phyloP scores from a whole-genome alignment of 2,329 filamentous ascomycete genomes.

The Stagonosporopsis rhizophila region DNA sequence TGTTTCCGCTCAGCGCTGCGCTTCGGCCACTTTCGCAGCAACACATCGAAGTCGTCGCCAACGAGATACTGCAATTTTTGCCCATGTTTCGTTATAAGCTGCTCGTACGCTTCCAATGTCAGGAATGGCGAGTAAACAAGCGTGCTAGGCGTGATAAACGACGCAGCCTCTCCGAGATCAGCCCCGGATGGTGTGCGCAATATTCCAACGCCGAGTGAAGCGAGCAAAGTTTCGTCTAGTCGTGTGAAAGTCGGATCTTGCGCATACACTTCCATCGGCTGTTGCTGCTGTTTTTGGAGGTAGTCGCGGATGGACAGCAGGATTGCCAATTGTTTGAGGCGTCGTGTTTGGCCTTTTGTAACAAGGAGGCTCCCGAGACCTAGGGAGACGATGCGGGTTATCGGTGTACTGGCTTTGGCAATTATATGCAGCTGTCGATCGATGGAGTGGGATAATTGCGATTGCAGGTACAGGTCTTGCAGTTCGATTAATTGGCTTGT shows the following conservation, averaged over 20 bases:
- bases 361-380: slow-evolving; percentile 28
- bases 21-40: slow-evolving; percentile 41
- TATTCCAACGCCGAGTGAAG: slow-evolving; percentile 28
- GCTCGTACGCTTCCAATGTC: slow-evolving; percentile 32
- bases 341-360: slow-evolving; percentile 29
- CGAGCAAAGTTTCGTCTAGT: slow-evolving; percentile 34
- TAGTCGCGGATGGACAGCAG: slow-evolving; percentile 30
- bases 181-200: slow-evolving; percentile 35
- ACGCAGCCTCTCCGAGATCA: slow-evolving; percentile 34
- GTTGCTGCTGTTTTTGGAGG: slow-evolving; percentile 4
- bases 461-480: slow-evolving; percentile 19
- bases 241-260: slow-evolving; percentile 44
- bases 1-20: slow-evolving; percentile 32
- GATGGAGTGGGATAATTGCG: slow-evolving; percentile 21
- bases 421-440: slow-evolving; percentile 12
- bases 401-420: slow-evolving; percentile 12
- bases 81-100: slow-evolving; percentile 8
- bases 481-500: slow-evolving; percentile 8
- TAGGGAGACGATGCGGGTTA: slow-evolving; percentile 29
- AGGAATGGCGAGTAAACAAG: slow-evolving; percentile 41
- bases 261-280: slow-evolving; percentile 31
- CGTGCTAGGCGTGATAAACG: slow-evolving; percentile 28
- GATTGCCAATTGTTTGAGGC: slow-evolving; percentile 40
- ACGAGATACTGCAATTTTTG: slow-evolving; percentile 26
- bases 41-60: slow-evolving; percentile 39